Percentiles rank a stretch among this genome's conserved stretches.
phyloP scores from a whole-genome alignment of 352 stramenopile species.

The Phytophthora multivora region DNA sequence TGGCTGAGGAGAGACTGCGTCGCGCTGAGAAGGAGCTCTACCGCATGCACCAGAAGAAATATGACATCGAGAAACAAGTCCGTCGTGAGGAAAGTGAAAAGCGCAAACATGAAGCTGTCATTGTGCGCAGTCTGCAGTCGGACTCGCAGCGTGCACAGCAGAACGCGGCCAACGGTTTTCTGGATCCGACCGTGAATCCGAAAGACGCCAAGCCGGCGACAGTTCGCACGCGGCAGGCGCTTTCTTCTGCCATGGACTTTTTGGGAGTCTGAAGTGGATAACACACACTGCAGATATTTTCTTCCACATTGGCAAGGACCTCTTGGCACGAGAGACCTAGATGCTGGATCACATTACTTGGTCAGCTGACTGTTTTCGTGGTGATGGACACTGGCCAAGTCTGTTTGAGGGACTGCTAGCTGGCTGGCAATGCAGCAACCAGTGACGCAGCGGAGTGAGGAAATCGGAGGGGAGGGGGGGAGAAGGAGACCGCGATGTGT shows the following conservation, averaged over 20 bases:
- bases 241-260: conserved; percentile 89
- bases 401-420: conserved; percentile 19
- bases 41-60: conserved; percentile 91
- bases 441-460: conserved; percentile 7
- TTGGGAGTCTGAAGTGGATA: conserved; percentile 63
- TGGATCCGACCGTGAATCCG: conserved; percentile 81
- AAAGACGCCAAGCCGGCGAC: conserved; percentile 79
- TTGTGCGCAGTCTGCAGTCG: conserved; percentile 80
- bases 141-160: conserved; percentile 62
- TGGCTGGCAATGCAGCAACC: conserved; percentile 28
- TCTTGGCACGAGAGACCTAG: conserved; percentile 2
- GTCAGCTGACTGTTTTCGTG: conserved; percentile 9
- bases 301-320: conserved; percentile 3
- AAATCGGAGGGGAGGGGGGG: not conserved
- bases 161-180: conserved; percentile 34
- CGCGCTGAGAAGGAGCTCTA: conserved; percentile 88
- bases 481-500: conserved; percentile 1
- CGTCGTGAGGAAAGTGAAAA: conserved; percentile 86
- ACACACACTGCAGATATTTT: conserved; percentile 7
- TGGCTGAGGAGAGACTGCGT: conserved; percentile 80
- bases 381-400: conserved; percentile 16
- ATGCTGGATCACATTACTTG: conserved; percentile 8
- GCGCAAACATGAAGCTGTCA: conserved; percentile 84
- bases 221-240: conserved; percentile 75
- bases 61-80: conserved; percentile 86